A percentile compares a stretch with the other conserved stretches of the same genome.
Conservation (phyloP, 2,329 filamentous ascomycete species). For the Cadophora malorum region DNA sequence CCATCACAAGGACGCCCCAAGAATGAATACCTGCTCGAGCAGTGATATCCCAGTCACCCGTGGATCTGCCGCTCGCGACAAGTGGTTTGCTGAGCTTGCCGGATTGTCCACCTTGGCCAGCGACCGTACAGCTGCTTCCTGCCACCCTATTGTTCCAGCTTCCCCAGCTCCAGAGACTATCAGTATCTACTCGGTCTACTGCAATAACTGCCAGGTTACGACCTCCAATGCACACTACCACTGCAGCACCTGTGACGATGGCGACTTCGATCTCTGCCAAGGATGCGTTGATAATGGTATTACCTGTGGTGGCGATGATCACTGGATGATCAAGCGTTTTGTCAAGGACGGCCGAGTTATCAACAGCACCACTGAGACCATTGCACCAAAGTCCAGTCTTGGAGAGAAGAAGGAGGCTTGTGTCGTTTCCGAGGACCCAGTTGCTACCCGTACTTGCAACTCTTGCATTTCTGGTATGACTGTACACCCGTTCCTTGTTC, state of each 20-base stretch:
- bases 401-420: constrained; percentile 26
- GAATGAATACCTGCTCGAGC: constrained; percentile 33
- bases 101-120: constrained; percentile 33
- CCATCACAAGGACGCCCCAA: constrained; percentile 28
- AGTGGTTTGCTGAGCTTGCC: constrained; percentile 45
- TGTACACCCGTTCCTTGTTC: constrained; percentile 12
- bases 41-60: constrained; percentile 40
- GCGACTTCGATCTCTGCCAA: constrained; percentile 92
- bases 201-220: constrained; percentile 83
- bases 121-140: constrained; percentile 36
- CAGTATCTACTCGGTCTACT: constrained; percentile 81
- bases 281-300: constrained; percentile 77
- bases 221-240: constrained; percentile 90
- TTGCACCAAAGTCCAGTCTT: constrained; percentile 62
- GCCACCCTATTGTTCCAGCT: constrained; percentile 21
- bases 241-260: constrained; percentile 90
- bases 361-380: constrained; percentile 83
- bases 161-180: constrained; percentile 21
- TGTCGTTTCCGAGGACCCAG: constrained; percentile 31
- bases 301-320: constrained; percentile 77
- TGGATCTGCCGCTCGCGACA: constrained; percentile 43
- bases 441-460: constrained; percentile 61
- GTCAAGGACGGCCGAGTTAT: constrained; percentile 80
- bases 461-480: constrained; percentile 66
- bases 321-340: constrained; percentile 94